phyloP scores from a whole-genome alignment of 208 protist species.

The Acanthamoeba sp. region DNA sequence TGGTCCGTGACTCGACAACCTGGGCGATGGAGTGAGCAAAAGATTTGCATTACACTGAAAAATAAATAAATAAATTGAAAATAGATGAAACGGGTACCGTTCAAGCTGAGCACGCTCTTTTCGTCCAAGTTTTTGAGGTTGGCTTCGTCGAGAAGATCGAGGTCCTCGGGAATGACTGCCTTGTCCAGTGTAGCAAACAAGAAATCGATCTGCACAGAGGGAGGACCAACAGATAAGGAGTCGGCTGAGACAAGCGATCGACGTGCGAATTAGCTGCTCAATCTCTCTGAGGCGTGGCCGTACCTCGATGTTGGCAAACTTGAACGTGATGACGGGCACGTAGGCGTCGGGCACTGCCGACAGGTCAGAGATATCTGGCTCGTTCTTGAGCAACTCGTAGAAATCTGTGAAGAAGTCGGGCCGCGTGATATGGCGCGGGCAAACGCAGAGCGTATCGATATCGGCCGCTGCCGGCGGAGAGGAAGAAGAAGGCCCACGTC shows the following conservation, averaged over 20 bases:
- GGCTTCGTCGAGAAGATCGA: conserved; percentile 94
- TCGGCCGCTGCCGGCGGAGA: conserved; percentile 86
- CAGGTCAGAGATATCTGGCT: conserved; percentile 83
- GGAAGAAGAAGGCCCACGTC: conserved; percentile 75
- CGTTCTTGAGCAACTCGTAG: conserved; percentile 88
- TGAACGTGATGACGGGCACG: conserved; percentile 97
- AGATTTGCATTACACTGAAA: too few species aligned
- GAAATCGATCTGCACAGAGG: conserved; percentile 93
- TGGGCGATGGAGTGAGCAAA: background rate
- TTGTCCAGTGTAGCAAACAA: conserved; percentile 95
- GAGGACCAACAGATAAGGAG: too few species aligned
- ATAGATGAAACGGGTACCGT: conserved; percentile 85
- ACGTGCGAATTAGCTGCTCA: too few species aligned
- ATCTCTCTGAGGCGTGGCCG: too few species aligned
- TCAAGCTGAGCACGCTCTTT: conserved; percentile 95
- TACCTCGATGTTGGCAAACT: conserved; percentile 95
- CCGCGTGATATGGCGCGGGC: conserved; percentile 93
- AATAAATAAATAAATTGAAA: too few species aligned
- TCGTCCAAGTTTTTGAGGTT: conserved; percentile 95
- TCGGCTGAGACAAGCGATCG: background rate
- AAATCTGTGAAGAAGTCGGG: conserved; percentile 96
- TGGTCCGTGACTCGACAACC: conserved; percentile 96
- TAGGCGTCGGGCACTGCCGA: conserved; percentile 94
- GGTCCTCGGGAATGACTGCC: conserved; percentile 91
- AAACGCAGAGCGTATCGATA: conserved; percentile 97